Base-by-base conservation (phyloP, 495 filamentous ascomycete genomes). In the Ramalina intermedia region DNA sequence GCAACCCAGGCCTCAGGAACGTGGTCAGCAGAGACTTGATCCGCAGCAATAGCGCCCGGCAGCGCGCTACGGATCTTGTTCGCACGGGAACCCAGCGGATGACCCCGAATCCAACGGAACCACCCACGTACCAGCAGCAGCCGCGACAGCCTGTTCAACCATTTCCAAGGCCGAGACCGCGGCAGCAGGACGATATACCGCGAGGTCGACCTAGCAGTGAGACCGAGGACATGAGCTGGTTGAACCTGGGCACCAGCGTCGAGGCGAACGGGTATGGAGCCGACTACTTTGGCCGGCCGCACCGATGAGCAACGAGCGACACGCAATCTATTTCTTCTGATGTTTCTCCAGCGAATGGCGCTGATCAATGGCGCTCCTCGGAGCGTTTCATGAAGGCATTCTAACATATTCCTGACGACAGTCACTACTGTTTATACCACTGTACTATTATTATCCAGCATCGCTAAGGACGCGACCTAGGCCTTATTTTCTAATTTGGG, bases 211-310 rank as follows among this genome's bases (percentile, higher is more conserved):
- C 51, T 26, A 47, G 52, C 8, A 48, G 41, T 16, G 46, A 59
- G 20, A 57, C 52, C 6, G 58, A 61, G 21, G 83, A 87, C 61
- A 82, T 87, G 77, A 85, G 81, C 64, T 87, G 83, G 83, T 63
- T 87, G 37, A 86, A 86, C 59, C 63, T 87, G 21, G 57, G 57
- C 14, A 55, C 48, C 17, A 55, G 53, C 38, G 49, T 38, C 6
- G 53, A 55, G 17, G 48, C 43, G 6, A 44, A 47, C 14, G 21
- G 44, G 39, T 7, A 33, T 13, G 29, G 29, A 33, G 29, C 29
- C 2, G 29, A 33, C 29, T 33, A 33, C 29, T 33, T 33, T 33
- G 29, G 29, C 7, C 29, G 29, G 29, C 29, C 29, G 12, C 12
- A 33, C 12, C 29, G 29, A 33, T 33, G 29, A 33, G 29, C 29